Percentiles rank a stretch among this genome's conserved stretches.
phyloP scores from a whole-genome alignment of 2,329 filamentous ascomycete species.

The Emergomyces africanus region DNA sequence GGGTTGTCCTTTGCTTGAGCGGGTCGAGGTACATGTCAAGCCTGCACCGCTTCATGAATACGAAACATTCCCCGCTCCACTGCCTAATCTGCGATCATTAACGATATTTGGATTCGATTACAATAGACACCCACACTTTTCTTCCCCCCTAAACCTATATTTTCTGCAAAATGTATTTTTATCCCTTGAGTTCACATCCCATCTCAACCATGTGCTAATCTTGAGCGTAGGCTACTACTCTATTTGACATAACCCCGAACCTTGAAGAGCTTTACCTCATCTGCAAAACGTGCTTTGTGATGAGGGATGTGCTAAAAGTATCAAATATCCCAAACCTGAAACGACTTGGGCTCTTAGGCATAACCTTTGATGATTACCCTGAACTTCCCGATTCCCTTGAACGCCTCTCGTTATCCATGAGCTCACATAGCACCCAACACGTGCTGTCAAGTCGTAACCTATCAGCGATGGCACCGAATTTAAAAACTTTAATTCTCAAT shows the following conservation, averaged over 20 bases:
- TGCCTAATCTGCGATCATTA: constrained; percentile 3
- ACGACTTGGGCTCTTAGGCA: constrained; percentile 18
- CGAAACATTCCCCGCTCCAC: neutral
- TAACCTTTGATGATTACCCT: constrained; percentile 12
- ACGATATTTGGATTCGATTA: neutral
- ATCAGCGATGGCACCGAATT: constrained; percentile 13
- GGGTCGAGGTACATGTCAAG: constrained; percentile 5
- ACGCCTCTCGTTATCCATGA: constrained; percentile 15
- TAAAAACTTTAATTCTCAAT: constrained; percentile 18
- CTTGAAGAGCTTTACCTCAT: constrained; percentile 23
- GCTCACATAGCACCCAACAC: neutral
- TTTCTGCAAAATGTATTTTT: constrained; percentile 3
- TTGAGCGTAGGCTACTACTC: constrained; percentile 6
- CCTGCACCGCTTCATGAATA: neutral
- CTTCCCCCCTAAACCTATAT: neutral
- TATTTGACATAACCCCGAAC: constrained; percentile 15
- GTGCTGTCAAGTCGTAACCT: constrained; percentile 1
- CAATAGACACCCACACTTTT: neutral
- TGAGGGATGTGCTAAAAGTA: neutral
- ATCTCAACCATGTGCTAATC: neutral
- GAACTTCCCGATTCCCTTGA: constrained; percentile 19
- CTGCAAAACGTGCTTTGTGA: neutral
- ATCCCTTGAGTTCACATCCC: neutral
- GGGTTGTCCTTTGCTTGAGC: constrained; percentile 10
- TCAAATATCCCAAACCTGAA: constrained; percentile 11